phyloP scores from a whole-genome alignment of 768 basidiomycete species.

The Austroboletus eburneus region DNA sequence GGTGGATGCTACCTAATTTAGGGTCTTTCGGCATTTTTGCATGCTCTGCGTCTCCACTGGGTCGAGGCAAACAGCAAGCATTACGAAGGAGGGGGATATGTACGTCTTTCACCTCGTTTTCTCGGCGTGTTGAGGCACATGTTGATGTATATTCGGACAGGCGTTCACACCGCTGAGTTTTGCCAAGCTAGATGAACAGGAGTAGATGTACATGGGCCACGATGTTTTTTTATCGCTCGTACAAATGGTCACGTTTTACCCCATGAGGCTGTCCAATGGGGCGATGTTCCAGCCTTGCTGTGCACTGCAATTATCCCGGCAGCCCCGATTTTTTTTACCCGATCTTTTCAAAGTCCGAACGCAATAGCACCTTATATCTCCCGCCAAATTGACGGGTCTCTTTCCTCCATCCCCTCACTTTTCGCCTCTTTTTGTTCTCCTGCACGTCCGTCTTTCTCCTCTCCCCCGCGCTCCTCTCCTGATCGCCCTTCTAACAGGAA shows the following conservation, averaged over 20 bases:
- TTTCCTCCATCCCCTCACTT: conserved; percentile 33
- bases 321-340: background rate
- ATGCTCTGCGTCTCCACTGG: conserved; percentile 96
- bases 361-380: conserved; percentile 14
- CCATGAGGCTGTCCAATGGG: conserved; percentile 15
- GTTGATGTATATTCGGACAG: conserved; percentile 32
- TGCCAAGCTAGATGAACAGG: conserved; percentile 38
- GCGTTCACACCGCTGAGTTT: conserved; percentile 48
- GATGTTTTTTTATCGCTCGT: conserved; percentile 14
- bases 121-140: conserved; percentile 21
- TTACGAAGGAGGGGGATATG: conserved; percentile 85
- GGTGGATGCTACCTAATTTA: conserved; percentile 27
- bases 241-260: conserved; percentile 16
- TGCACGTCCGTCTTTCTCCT: conserved; percentile 29
- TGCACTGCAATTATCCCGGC: background rate
- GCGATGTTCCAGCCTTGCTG: conserved; percentile 1
- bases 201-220: conserved; percentile 19
- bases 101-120: conserved; percentile 40
- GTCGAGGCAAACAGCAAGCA: conserved; percentile 98
- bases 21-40: conserved; percentile 94
- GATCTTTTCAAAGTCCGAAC: conserved; percentile 33
- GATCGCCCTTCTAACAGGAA: conserved; percentile 30
- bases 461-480: background rate
- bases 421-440: conserved; percentile 19
- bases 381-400: background rate